Base-by-base conservation (phyloP, 2,329 filamentous ascomycete species). In the Emydomyces testavorans region DNA sequence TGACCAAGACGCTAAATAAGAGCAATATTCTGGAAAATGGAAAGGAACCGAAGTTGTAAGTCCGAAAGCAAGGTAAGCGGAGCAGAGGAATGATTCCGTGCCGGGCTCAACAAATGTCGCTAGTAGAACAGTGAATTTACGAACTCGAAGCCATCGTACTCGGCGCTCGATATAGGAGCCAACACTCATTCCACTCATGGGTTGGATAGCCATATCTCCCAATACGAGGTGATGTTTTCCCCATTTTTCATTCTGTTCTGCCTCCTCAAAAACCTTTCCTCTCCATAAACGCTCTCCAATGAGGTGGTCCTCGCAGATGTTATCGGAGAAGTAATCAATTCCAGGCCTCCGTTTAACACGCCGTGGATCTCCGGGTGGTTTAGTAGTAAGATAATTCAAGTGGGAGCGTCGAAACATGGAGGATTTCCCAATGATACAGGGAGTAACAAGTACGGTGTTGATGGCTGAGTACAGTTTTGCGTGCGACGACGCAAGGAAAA, bases 391-490 rank as follows among this genome's bases (percentile, higher is more conserved):
- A 54, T 77, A 76, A 65, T 95, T 79, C 29, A 98, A 78, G 59
- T 98, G 90, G 0, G 86, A 85, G 52, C 84, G 85, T 50, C 92
- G 84, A 68, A 96, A 98, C 89, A 98, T 96, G 69, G 93, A 96
- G 59, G 87, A 94, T 70, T 98, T 98, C 43, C 92, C 92, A 18
- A 96, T 83, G 50, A 94, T 83, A 65, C 92, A 98, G 6, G 93
- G 92, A 0, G 92, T 92, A 45, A 96, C 70, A 2, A 84, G 76
- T 13, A 95, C 86, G 0, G 86, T 85, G 66, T 96, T 96, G 74
- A 98, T 98, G 52, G 90, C 92, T 6, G 83, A 83, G 70, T 98
- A 98, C 73, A 98, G 96, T 62, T 98, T 98, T 57, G 88, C 87
- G 64, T 98, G 92, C 0, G 87, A 80, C 0, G 88, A 92, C 0